Percentiles rank a stretch among this genome's conserved stretches.
Conservation (phyloP, 768 basidiomycete genomes). For the Amanita jacksonii region DNA sequence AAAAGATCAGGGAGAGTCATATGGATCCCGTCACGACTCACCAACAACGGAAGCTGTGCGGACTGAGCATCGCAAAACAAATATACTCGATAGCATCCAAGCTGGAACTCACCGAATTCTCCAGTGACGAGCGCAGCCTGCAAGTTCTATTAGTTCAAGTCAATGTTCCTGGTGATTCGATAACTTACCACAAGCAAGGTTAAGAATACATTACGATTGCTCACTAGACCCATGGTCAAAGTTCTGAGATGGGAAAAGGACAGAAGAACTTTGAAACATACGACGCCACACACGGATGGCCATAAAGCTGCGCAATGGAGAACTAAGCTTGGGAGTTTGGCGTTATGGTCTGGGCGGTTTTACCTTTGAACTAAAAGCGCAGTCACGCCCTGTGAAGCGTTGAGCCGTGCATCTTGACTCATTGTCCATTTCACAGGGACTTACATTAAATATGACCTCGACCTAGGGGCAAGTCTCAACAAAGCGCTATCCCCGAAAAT, state of each 20-base stretch:
- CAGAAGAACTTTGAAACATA: slow-evolving; percentile 13
- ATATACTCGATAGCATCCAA: background rate
- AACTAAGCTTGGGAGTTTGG: too few relatives aligned
- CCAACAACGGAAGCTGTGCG: slow-evolving; percentile 16
- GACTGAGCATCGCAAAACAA: background rate
- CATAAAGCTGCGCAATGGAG: slow-evolving; percentile 17
- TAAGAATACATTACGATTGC: slow-evolving; percentile 16
- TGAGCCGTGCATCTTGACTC: background rate
- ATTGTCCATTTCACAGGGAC: slow-evolving; percentile 8
- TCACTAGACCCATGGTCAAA: slow-evolving; percentile 15
- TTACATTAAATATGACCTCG: slow-evolving; percentile 41
- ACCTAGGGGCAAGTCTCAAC: slow-evolving; percentile 21
- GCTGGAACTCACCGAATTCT: slow-evolving; percentile 17
- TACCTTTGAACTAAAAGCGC: slow-evolving; percentile 41
- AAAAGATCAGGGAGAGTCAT: background rate
- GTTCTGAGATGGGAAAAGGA: background rate
- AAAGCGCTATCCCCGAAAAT: too few relatives aligned
- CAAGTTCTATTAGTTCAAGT: background rate
- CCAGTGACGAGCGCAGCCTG: slow-evolving; percentile 16
- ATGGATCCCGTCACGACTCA: slow-evolving; percentile 6
- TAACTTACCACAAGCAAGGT: slow-evolving; percentile 14
- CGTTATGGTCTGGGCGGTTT: background rate
- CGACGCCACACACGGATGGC: slow-evolving; percentile 20
- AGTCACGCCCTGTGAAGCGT: slow-evolving; percentile 33
- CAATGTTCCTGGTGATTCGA: background rate